Evolutionary conservation across 257 asterid species (phyloP).

Genomic region (Buddleja alternifolia): DNA sequence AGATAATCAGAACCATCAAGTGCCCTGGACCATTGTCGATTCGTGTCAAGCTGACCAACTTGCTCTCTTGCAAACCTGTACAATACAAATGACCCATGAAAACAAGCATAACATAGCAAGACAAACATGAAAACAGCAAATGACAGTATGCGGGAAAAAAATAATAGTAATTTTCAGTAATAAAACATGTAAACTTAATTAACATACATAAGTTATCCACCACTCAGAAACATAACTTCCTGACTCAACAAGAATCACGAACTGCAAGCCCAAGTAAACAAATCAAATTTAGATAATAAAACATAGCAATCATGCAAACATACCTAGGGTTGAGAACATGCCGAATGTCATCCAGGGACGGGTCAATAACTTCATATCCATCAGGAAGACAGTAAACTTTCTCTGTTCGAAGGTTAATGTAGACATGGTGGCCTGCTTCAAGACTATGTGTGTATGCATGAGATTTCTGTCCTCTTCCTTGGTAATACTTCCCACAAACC

Average conservation of each 20-base stretch:
- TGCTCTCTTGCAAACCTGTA: constrained; percentile 81
- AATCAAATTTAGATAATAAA: constrained; percentile 1
- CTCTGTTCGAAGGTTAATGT: constrained; percentile 90
- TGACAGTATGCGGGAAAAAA: background rate
- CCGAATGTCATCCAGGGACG: constrained; percentile 92
- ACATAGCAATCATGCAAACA: constrained; percentile 21
- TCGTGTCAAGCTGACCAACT: constrained; percentile 75
- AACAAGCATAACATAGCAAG: constrained; percentile 18
- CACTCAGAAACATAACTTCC: background rate
- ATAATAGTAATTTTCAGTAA: background rate
- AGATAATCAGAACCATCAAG: constrained; percentile 99
- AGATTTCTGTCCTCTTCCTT: constrained; percentile 95
- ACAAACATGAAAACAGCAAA: background rate
- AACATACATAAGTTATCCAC: background rate
- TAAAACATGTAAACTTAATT: constrained; percentile 4
- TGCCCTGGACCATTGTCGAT: constrained; percentile 95
- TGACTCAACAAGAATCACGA: background rate
- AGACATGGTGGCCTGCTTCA: constrained; percentile 97
- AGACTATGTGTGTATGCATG: constrained; percentile 98
- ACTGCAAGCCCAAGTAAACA: background rate
- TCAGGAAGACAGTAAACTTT: constrained; percentile 98
- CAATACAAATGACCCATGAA: constrained; percentile 8
- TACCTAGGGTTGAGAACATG: constrained; percentile 94
- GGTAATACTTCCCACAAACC: constrained; percentile 96
- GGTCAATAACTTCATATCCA: constrained; percentile 93